phyloP scores from a whole-genome alignment of 768 basidiomycete genomes.

The Trametes sanguinea region DNA sequence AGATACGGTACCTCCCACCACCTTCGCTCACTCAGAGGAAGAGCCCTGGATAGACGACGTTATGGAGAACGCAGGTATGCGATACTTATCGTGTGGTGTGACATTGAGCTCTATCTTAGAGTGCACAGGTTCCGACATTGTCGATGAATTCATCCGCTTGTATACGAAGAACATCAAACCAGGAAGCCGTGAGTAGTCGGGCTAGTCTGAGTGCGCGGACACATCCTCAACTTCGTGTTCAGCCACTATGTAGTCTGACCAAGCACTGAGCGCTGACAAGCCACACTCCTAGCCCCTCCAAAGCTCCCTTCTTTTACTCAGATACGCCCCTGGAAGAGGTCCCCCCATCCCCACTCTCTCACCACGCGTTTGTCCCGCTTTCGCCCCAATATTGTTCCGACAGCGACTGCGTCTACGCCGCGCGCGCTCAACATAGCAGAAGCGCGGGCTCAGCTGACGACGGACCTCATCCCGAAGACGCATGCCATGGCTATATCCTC shows the following conservation, averaged over 20 bases:
- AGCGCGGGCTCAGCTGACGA: constrained; percentile 38
- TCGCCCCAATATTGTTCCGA: constrained; percentile 25
- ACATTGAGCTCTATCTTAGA: not conserved
- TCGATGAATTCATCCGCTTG: constrained; percentile 14
- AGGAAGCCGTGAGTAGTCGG: constrained; percentile 16
- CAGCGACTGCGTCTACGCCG: constrained; percentile 24
- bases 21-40: constrained; percentile 21
- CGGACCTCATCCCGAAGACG: constrained; percentile 17
- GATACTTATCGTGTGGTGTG: no score
- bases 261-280: not conserved
- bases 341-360: constrained; percentile 30
- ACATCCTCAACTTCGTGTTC: constrained; percentile 7
- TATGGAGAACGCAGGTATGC: constrained; percentile 14
- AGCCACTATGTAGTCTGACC: not conserved
- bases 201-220: not conserved
- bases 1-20: constrained; percentile 8
- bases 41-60: constrained; percentile 22
- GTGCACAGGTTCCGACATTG: constrained; percentile 13
- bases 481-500: constrained; percentile 26
- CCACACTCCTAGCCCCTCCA: not conserved
- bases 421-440: constrained; percentile 36
- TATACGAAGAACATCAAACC: constrained; percentile 13
- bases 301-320: constrained; percentile 15
- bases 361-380: constrained; percentile 42
- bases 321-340: constrained; percentile 28